A percentile compares a stretch with the other conserved stretches of the same genome.
Evolutionary conservation across 78 protist genomes (phyloP).

Genomic region (Dictyostelium intermedium): DNA sequence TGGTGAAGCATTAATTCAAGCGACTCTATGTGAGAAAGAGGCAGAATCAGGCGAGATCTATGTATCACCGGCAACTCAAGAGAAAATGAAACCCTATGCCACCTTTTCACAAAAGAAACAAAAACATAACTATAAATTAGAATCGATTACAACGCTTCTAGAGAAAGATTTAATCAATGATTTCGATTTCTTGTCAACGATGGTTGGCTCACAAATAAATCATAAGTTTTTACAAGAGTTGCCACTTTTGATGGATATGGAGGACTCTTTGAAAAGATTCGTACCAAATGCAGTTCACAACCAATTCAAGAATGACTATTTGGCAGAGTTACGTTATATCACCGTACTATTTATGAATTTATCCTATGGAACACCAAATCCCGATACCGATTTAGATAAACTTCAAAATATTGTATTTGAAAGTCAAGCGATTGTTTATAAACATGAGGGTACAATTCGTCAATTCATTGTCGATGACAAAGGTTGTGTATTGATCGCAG

Average conservation of each 20-base stretch:
- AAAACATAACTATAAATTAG: slow-evolving; percentile 10
- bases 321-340: slow-evolving; percentile 83
- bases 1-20: slow-evolving; percentile 80
- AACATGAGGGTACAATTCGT: slow-evolving; percentile 76
- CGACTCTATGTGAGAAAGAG: slow-evolving; percentile 78
- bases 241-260: slow-evolving; percentile 67
- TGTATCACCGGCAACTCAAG: slow-evolving; percentile 43
- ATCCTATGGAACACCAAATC: slow-evolving; percentile 38
- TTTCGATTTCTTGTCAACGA: not conserved
- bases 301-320: slow-evolving; percentile 33
- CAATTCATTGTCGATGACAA: slow-evolving; percentile 85
- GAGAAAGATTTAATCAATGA: slow-evolving; percentile 18
- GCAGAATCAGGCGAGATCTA: slow-evolving; percentile 88
- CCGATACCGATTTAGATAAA: slow-evolving; percentile 7
- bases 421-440: slow-evolving; percentile 65
- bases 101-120: not conserved
- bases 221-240: slow-evolving; percentile 37
- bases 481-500: slow-evolving; percentile 87
- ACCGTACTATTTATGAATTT: slow-evolving; percentile 76
- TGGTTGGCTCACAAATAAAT: not conserved
- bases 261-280: slow-evolving; percentile 49
- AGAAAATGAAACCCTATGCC: slow-evolving; percentile 25
- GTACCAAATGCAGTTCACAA: slow-evolving; percentile 69
- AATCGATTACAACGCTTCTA: not conserved
- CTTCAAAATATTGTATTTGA: slow-evolving; percentile 41